Percentiles rank a stretch among this genome's conserved stretches.
phyloP scores from a whole-genome alignment of 176 grass and related monocot genomes.

The Sorghum bicolor region DNA sequence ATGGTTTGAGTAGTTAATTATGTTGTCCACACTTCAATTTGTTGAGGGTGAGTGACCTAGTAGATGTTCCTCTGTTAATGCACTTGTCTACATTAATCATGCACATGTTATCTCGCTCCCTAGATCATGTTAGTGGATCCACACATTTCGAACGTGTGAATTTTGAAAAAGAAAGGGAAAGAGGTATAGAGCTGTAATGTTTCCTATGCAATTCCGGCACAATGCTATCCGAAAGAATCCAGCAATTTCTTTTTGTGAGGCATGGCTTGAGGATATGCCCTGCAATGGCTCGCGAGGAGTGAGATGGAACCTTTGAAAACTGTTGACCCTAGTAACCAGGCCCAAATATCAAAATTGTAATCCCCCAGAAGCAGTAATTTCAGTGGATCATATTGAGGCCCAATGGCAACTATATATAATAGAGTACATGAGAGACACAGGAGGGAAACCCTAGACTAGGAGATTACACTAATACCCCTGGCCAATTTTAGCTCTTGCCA shows the following conservation, averaged over 20 bases:
- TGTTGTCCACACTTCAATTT: background rate
- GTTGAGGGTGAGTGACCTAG: background rate
- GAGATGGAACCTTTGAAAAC: background rate
- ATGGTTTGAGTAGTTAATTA: background rate
- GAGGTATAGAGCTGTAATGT: background rate
- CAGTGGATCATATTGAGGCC: background rate
- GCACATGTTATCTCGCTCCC: background rate
- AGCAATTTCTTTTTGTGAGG: background rate
- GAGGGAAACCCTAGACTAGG: background rate
- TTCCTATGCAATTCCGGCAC: background rate
- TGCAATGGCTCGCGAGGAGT: background rate
- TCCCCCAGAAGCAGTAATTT: background rate
- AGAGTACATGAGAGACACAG: background rate
- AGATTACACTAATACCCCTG: background rate
- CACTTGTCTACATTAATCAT: constrained; percentile 19
- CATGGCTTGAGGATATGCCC: background rate
- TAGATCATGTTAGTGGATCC: background rate
- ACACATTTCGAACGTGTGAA: background rate
- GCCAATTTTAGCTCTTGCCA: constrained; percentile 18
- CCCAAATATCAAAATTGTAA: background rate
- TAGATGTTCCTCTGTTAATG: background rate
- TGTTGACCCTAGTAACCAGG: background rate
- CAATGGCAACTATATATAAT: background rate
- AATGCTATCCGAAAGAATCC: background rate
- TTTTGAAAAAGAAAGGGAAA: background rate